Base-by-base conservation (phyloP, 2,329 filamentous ascomycete species). In the Aplosporella prunicola region DNA sequence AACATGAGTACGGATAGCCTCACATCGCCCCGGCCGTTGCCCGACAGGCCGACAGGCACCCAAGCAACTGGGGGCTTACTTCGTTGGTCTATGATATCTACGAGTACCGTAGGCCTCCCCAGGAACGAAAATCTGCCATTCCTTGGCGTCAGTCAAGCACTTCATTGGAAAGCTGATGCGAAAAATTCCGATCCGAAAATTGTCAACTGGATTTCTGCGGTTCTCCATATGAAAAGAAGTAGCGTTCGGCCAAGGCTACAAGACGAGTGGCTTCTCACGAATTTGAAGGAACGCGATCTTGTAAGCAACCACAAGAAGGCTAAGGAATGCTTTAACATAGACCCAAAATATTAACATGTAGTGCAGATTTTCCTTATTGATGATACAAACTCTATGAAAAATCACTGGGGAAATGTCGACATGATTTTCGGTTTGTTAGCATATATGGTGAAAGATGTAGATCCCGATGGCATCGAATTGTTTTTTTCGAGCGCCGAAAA, bases 391-490 rank as follows among this genome's bases (percentile, higher is more conserved):
- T 32, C 42, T 2, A 46, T 46, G 44, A 14, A 32, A 9, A 1
- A 18, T 2, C 36, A 42, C 24, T 44, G 36, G 30, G 3, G 18
- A 4, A 25, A 30, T 15, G 36, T 40, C 8, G 20, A 14, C 10
- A 4, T 23, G 2, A 27, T 40, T 2, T 40, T 51, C 18, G 20
- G 40, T 10, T 35, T 41, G 3, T 25, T 52, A 13, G 41, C 32
- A 1, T 47, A 45, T 23, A 18, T 50, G 0, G 48, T 47, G 9
- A 50, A 49, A 15, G 1, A n/a, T 16, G 16, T 32, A n/a, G 47
- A 49, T 23, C 35, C 20, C 3, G 48, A 51, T 23, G 48, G 48
- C 1, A 44, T 49, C 5, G 48, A 52, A 5, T 20, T 52, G 2
- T 31, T 27, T 7, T 50, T 49, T 28, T 43, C 48, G 3, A 45